Percentiles rank a stretch among this genome's conserved stretches.
Evolutionary conservation across 148 eudicot species (phyloP).

Genomic region (Nepenthes gracilis): DNA sequence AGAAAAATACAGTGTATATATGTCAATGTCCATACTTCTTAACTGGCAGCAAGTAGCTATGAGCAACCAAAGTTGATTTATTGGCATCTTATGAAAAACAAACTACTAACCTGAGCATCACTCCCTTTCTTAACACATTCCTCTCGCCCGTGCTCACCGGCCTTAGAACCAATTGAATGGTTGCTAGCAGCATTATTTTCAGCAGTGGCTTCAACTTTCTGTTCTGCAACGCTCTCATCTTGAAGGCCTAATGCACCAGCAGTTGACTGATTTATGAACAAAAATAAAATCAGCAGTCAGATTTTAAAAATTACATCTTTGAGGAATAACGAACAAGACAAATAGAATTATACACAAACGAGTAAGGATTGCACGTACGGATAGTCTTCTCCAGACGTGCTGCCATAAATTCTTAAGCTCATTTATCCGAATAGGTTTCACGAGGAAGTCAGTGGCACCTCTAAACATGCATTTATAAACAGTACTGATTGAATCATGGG

Average conservation of each 20-base stretch:
- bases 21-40: too few species aligned
- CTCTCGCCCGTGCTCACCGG: slow-evolving; percentile 36
- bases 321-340: not conserved
- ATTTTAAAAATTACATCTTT: not conserved
- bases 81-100: not conserved
- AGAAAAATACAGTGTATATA: too few species aligned
- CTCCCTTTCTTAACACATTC: slow-evolving; percentile 74
- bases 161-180: slow-evolving; percentile 63
- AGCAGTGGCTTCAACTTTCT: slow-evolving; percentile 67
- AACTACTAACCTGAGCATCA: slow-evolving; percentile 72
- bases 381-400: slow-evolving; percentile 95
- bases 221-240: slow-evolving; percentile 45
- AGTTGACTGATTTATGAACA: slow-evolving; percentile 18
- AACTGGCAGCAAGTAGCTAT: too few species aligned
- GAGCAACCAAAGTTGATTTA: too few species aligned
- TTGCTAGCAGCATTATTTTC: slow-evolving; percentile 73
- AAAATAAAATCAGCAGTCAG: slow-evolving; percentile 6
- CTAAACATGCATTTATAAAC: slow-evolving; percentile 90
- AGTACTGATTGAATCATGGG: slow-evolving; percentile 66
- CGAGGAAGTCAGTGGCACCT: slow-evolving; percentile 90
- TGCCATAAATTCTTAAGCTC: slow-evolving; percentile 92
- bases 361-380: slow-evolving; percentile 35
- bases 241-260: slow-evolving; percentile 27
- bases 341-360: not conserved
- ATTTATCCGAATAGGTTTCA: slow-evolving; percentile 86